These are phyloP conservation scores for Neoscytalidium dimidiatum DNA, from an alignment of 2,329 filamentous ascomycete genomes.

Conservation along the genomic window DNA sequence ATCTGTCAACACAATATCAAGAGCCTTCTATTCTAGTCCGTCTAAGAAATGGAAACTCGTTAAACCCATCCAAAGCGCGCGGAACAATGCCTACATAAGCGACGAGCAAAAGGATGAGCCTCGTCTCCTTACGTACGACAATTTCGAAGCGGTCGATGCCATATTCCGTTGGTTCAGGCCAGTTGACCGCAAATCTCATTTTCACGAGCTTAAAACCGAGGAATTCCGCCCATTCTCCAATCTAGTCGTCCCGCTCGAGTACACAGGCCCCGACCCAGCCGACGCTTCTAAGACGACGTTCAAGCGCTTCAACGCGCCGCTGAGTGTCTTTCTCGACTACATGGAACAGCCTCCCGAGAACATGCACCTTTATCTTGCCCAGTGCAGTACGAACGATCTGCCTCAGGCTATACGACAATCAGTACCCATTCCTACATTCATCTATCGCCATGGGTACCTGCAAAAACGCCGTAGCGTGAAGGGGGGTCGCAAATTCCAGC, in stretches of 20 bases:
- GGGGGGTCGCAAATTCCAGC: constrained; percentile 60
- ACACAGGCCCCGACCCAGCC: constrained; percentile 41
- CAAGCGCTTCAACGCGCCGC: constrained; percentile 60
- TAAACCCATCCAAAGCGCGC: neutral
- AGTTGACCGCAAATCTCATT: neutral
- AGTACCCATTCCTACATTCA: constrained; percentile 55
- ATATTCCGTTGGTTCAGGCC: neutral
- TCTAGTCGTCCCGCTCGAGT: constrained; percentile 48
- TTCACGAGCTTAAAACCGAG: neutral
- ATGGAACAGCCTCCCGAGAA: constrained; percentile 35
- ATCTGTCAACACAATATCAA: neutral
- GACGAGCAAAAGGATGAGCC: neutral
- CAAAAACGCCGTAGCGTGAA: neutral
- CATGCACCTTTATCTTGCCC: constrained; percentile 76
- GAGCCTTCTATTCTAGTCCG: neutral
- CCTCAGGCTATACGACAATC: constrained; percentile 68
- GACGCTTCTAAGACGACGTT: constrained; percentile 47
- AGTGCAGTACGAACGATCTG: constrained; percentile 71
- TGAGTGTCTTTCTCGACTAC: constrained; percentile 66
- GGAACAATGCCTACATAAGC: neutral
- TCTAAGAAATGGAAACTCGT: neutral
- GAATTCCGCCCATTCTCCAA: neutral
- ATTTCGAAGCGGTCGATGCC: neutral
- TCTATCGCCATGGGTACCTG: constrained; percentile 51
- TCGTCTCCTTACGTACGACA: neutral